phyloP scores from a whole-genome alignment of 495 filamentous ascomycete species.

The Lindgomyces ingoldianus region DNA sequence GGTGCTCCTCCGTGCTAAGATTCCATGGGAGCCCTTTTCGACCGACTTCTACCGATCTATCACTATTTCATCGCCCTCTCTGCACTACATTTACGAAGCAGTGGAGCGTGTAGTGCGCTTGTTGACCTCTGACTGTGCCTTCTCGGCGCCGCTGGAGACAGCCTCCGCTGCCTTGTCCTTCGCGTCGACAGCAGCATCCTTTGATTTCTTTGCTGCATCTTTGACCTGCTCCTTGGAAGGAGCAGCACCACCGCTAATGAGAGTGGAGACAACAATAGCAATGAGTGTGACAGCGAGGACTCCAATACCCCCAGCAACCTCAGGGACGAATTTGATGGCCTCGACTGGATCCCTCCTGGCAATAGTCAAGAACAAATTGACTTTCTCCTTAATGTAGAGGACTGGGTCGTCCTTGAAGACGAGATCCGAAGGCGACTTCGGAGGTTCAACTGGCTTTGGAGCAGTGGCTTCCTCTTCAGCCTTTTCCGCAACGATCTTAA shows the following conservation, averaged over 20 bases:
- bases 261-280: constrained; percentile 62
- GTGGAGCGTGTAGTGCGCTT: constrained; percentile 60
- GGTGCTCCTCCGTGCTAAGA: constrained; percentile 5
- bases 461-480: constrained; percentile 77
- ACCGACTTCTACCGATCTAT: background rate
- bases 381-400: constrained; percentile 84
- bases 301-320: constrained; percentile 78
- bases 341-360: constrained; percentile 84
- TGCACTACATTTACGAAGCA: constrained; percentile 26
- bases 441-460: constrained; percentile 71
- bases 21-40: constrained; percentile 16
- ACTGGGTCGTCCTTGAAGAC: constrained; percentile 93
- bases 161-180: constrained; percentile 83
- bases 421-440: constrained; percentile 68
- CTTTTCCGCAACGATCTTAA: constrained; percentile 86
- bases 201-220: constrained; percentile 67
- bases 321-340: constrained; percentile 88
- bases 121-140: constrained; percentile 54
- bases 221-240: constrained; percentile 55
- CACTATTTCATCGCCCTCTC: background rate
- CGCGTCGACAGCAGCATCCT: constrained; percentile 66
- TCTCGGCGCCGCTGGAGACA: constrained; percentile 59
- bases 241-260: constrained; percentile 56
- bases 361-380: constrained; percentile 82
- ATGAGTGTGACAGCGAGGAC: constrained; percentile 65